These are phyloP conservation scores for Echium plantagineum DNA, from an alignment of 257 asterid genomes.

Conservation along the genomic window DNA sequence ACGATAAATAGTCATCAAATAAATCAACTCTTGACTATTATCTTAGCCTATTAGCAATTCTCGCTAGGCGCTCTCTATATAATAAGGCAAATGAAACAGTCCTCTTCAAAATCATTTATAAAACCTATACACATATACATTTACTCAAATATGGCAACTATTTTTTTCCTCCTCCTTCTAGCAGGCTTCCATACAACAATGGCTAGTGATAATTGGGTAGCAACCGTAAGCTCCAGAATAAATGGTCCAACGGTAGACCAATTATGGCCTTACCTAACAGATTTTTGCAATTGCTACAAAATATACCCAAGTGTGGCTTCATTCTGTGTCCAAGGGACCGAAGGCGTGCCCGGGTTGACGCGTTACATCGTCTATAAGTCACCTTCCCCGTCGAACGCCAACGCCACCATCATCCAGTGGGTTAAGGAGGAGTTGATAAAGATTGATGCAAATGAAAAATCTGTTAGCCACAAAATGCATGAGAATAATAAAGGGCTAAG, in stretches of 20 bases:
- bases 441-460: background rate
- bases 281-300: conserved; percentile 1
- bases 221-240: background rate
- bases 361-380: background rate
- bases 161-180: no score
- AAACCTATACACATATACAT: no score
- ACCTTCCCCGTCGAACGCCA: background rate
- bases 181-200: conserved; percentile 6
- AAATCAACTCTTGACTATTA: no score
- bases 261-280: background rate
- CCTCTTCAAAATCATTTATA: no score
- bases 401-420: background rate
- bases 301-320: background rate
- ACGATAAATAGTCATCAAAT: no score
- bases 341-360: background rate
- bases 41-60: no score
- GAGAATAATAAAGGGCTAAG: background rate
- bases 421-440: background rate
- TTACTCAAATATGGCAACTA: no score
- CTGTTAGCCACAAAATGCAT: background rate
- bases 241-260: background rate
- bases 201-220: background rate
- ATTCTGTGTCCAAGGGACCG: background rate
- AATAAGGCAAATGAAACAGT: no score
- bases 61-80: no score